phyloP scores from a whole-genome alignment of 257 asterid genomes.

The Echites panduratus region DNA sequence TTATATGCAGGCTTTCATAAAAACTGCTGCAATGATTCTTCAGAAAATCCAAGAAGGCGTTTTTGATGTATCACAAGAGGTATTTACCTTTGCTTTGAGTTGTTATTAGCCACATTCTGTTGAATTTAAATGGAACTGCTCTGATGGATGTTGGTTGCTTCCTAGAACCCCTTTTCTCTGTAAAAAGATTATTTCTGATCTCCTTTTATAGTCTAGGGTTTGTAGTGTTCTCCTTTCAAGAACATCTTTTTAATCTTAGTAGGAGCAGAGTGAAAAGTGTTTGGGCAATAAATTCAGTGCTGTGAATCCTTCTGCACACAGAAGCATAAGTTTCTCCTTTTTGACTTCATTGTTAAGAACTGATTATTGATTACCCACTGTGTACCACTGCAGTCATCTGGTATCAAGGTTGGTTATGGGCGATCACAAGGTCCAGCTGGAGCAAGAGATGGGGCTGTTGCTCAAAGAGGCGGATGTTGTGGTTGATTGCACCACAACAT shows the following conservation, averaged over 20 bases:
- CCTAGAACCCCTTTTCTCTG: background rate
- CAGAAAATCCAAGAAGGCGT: conserved; percentile 73
- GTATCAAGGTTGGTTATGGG: conserved; percentile 71
- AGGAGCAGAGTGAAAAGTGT: background rate
- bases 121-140: background rate
- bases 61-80: conserved; percentile 68
- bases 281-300: background rate
- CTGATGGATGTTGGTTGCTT: too few relatives aligned
- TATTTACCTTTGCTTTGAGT: conserved; percentile 8
- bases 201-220: background rate
- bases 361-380: background rate
- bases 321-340: background rate
- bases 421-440: conserved; percentile 53
- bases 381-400: conserved; percentile 53
- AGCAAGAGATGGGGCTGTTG: conserved; percentile 55
- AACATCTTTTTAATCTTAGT: background rate
- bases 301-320: background rate
- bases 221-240: background rate
- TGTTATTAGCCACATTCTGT: background rate
- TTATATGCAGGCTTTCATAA: conserved; percentile 49
- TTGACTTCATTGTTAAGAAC: background rate
- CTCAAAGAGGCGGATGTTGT: conserved; percentile 68
- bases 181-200: background rate
- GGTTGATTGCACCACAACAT: conserved; percentile 23
- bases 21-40: conserved; percentile 63